Base-by-base conservation (phyloP, 2,329 filamentous ascomycete genomes). In the Shiraia sp. region DNA sequence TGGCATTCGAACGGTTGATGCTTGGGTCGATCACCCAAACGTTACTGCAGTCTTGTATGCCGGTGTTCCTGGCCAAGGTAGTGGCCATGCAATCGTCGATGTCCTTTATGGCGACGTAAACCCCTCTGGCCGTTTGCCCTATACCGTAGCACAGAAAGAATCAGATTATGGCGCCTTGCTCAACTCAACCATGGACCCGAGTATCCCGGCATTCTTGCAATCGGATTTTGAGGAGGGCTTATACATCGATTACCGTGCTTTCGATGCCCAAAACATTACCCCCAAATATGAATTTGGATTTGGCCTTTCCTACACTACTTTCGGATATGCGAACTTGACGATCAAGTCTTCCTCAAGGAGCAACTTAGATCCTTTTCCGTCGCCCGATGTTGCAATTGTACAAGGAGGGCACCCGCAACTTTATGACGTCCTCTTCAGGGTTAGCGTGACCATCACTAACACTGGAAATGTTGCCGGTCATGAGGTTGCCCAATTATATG, bases 31-130 rank as follows among this genome's bases (percentile, higher is more conserved):
- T 36, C 82, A 83, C 66, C 79, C 81, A 23, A 95, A 95, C 66
- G 77, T 95, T 30, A 90, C 87, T 0, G 90, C 88, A 17, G 88
- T 95, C 32, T 63, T 95, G 1, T 92, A 85, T 80, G 88, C 87
- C 12, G 87, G 87, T 53, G 70, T 90, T 9, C 88, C 88, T 0
- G 90, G 90, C 8, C 85, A 95, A 63, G 87, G 95, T 65, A 86
- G 83, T 12, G 89, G 90, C 38, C 86, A 90, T 61, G 79, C 86
- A 1, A 79, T 95, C 37, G 79, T 80, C 8, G 88, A 93, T 54
- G 77, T 95, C 9, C 80, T 95, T 4, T 95, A 90, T 65, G 89
- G 90, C 26, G 80, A 79, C 47, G 79, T 85, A 40, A 90, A 88
- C 67, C 88, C 88, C 0, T 80, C 79, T 12, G 90, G 81, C 14